Base-by-base conservation (phyloP, 805 yeast species). In the Lipomyces anomalus region DNA sequence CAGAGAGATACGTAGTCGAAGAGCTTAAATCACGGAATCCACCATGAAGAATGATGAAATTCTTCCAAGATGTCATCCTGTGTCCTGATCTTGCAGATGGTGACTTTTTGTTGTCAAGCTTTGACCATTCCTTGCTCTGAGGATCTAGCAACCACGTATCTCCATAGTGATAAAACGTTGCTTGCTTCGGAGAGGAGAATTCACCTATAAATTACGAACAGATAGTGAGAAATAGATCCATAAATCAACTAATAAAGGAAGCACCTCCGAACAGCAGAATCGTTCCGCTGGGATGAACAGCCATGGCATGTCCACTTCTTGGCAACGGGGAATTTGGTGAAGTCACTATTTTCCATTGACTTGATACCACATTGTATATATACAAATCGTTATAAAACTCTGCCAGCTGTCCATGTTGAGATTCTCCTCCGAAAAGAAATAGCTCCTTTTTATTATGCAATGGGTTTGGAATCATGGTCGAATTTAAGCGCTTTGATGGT, bases 81-180 rank as follows among this genome's bases (percentile, higher is more conserved):
- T 88, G 95, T 23, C 98, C 98, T 1, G 96, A 86, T 53, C 98
- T 73, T 0, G 95, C 83, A 11, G 81, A 70, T 3, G 97, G 97
- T 3, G 54, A 44, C 44, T 73, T 75, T 53, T 83, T 82, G 33
- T 69, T 67, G 45, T 90, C 97, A 4, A 88, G 68, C 59, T 89
- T 88, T 20, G 84, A 72, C 97, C 97, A 90, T 65, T 88, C 95
- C 58, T 84, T 87, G 16, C 82, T 71, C 26, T 74, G 78, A 1
- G 89, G 76, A 59, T 92, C 97, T 48, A 90, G 69, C 38, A 90
- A 73, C 98, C 98, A 90, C 3, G 96, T 83, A 61, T 90, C 98
- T 16, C 95, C 90, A 63, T 86, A 90, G 65, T 90, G 98, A 63
- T 92, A 92, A 65, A 90, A 90, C 0, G 96, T 87, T 41, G 86